Conservation (phyloP, 441 rosid species). For the Gossypium davidsonii region DNA sequence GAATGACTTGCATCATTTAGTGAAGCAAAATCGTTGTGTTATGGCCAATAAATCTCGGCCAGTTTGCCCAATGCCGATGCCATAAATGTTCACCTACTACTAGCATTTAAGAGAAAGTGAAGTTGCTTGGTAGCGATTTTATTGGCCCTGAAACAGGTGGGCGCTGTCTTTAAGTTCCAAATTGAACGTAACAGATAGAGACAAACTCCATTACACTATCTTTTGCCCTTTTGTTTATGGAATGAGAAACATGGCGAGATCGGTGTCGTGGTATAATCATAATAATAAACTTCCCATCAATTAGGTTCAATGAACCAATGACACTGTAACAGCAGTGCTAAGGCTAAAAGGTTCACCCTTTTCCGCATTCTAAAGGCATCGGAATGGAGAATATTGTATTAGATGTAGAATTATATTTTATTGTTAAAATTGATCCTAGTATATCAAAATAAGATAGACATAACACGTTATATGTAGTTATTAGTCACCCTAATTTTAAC, state of each 20-base stretch:
- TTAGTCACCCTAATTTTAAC: rapidly evolving
- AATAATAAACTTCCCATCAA: background rate
- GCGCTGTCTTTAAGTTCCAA: background rate
- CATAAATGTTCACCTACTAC: background rate
- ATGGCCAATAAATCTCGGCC: background rate
- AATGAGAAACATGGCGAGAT: background rate
- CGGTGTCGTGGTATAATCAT: background rate
- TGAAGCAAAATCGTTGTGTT: background rate
- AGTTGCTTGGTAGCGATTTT: background rate
- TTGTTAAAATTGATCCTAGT: too few relatives aligned
- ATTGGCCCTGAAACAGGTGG: background rate
- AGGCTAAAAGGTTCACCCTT: background rate
- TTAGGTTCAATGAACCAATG: background rate
- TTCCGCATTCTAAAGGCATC: background rate
- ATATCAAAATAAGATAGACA: too few relatives aligned
- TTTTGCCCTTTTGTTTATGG: background rate
- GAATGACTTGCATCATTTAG: background rate
- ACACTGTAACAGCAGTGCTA: background rate
- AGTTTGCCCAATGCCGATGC: background rate
- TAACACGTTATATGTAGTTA: too few relatives aligned
- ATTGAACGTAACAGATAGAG: background rate
- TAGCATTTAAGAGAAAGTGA: background rate
- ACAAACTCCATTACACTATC: background rate
- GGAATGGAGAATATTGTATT: too few relatives aligned
- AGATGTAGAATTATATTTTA: too few relatives aligned